phyloP scores from a whole-genome alignment of 2,329 filamentous ascomycete genomes.

The Cladorrhinum sp. region DNA sequence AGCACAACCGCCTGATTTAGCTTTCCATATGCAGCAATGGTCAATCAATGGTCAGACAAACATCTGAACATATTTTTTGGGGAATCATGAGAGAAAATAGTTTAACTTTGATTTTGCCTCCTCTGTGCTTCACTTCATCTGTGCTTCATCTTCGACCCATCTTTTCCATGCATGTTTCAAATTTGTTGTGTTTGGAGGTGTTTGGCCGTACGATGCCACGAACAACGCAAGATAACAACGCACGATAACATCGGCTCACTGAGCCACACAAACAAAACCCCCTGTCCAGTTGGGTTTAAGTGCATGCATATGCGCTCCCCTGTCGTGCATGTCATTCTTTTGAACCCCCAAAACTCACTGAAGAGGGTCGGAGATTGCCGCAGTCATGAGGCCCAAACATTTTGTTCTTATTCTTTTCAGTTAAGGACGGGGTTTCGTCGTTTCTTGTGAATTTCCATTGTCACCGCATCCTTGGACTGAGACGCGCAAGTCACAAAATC shows the following conservation, averaged over 20 bases:
- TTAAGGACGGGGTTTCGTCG: neutral
- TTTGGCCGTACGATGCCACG: neutral
- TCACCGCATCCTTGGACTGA: neutral
- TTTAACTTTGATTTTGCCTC: neutral
- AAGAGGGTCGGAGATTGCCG: conserved; percentile 5
- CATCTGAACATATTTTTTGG: neutral
- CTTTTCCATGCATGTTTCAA: conserved; percentile 5
- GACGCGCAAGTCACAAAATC: neutral
- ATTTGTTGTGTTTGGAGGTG: neutral
- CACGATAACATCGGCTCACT: neutral
- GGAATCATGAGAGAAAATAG: neutral
- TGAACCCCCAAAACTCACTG: neutral
- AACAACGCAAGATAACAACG: neutral
- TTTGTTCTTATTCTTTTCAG: neutral
- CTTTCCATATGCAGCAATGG: neutral
- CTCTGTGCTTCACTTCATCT: neutral
- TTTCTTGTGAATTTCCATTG: neutral
- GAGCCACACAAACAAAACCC: neutral
- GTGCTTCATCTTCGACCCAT: conserved; percentile 1
- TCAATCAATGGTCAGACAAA: neutral
- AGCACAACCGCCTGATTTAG: neutral
- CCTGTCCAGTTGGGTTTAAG: neutral
- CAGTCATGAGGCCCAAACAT: conserved; percentile 5
- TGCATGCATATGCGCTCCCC: neutral
- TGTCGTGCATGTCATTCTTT: neutral